Base-by-base conservation (phyloP, 2,329 filamentous ascomycete genomes). In the Trichoderma arundinaceum region DNA sequence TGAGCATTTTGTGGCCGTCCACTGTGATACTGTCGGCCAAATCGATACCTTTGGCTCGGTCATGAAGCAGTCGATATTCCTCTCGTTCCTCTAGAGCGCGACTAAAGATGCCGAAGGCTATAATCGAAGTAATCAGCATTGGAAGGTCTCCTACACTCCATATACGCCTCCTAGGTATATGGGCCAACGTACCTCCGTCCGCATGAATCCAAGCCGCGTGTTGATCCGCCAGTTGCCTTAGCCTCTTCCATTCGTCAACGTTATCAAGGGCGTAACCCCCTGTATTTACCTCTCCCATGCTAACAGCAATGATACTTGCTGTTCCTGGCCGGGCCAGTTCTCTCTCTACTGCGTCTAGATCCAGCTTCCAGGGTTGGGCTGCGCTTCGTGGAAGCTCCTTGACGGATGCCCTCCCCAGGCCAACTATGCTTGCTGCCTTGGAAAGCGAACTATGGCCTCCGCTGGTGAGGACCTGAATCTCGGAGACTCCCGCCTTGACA, bases 1-100 rank as follows among this genome's bases (percentile, higher is more conserved):
- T 97, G 67, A 98, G 84, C n/a, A 97, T 79, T 74, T 97, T 97
- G 77, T 98, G 94, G 0, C 86, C 91, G 72, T 97, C 94, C 2
- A 91, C 89, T 0, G 92, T 89, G 70, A 97, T 93, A 58, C 92
- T 96, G 74, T 97, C 92, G 3, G 91, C 92, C 2, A 96, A 81
- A 68, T 96, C 90, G 12, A 97, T 76, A 0, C 91, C 92, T 4
- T 85, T 82, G 1, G 78, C 83, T 66, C 77, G 82, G 41, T 74
- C 77, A 66, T 78, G 87, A 67, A 87, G 78, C 12, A 75, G 66
- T 2, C 78, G 74, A 73, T 91, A 93, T 64, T 89, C 84, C 1
- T 81, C 74, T 9, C 74, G 81, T 0, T 82, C 74, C 0, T 86
- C 83, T 1, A 97, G 82, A 0, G 88, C 76, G 13, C 92, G 85